Evolutionary conservation across 2,329 filamentous ascomycete species (phyloP), one percentile per base, ranked within the genome.

Genomic region (Ophiobolus disseminans): DNA sequence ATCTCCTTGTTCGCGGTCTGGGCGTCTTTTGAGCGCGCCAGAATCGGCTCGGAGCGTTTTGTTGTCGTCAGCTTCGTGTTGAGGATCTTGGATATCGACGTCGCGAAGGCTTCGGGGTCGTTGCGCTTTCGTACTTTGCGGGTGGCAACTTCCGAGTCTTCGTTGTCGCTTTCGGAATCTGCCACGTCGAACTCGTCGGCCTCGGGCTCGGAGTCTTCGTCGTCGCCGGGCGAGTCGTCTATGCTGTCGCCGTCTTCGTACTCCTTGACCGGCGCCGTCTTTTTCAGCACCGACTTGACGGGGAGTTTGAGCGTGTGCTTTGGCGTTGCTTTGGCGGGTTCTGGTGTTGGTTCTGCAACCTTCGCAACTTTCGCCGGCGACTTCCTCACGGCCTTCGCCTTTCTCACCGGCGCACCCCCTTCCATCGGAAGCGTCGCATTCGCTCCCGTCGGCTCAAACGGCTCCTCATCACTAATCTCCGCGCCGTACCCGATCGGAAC

Each of bases 61-160:
- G 88, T 83, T 6, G 84, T 86, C 1, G 91, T 88, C 8, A 97
- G 81, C 76, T 97, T 97, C 4, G 91, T 93, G 46, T 86, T 86
- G 35, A 99, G 82, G 70, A 99, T 97, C 74, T 94, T 96, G 60
- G 89, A 88, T 65, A 99, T 91, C 40, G 91, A 96, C 1, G 88
- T 96, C 19, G 93, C 90, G 73, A 99, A 97, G 42, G 90, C 91
- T 56, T 82, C 80, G 2, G 94, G 92, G 73, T 99, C 93, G 75
- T 96, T 96, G 68, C 92, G 88, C 76, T 97, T 97, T 11, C 86
- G 85, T 65, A 85, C 88, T 62, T 75, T 76, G 26, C 66, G 63
- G 6, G 62, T 54, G 8, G 62, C 60, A 30, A 60, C 64, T 40
- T 73, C 66, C 2, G 70, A 73, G 16, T 78, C 75, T 10, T 78